Evolutionary conservation across 257 asterid genomes (phyloP), one percentile per base, ranked within the genome.

Genomic region (Petrea volubilis): DNA sequence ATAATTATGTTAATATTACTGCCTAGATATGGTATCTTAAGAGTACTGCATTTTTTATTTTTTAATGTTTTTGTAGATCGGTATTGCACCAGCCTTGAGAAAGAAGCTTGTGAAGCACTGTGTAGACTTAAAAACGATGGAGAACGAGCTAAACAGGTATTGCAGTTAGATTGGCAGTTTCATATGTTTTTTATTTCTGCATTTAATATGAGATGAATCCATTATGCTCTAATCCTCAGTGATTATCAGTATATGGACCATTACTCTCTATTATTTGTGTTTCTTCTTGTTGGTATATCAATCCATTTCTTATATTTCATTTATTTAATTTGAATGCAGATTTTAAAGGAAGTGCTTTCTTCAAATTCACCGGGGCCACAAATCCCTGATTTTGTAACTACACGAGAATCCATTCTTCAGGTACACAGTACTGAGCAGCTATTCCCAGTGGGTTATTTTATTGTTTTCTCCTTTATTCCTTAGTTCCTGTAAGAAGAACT

Each of bases 361-460:
- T 88, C 95, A 80, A 86, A 74, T 71, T 73, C 88, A 80, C 70
- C 82, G 23, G 84, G 79, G 76, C 84, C 77, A 72, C 77, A 78
- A 63, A 80, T 64, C 75, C 87, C 92, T 34, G 92, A 88, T 70
- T 86, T 94, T 76, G 86, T 70, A 24, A 72, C 85, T 64, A 88
- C 93, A 27, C 91, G 97, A 3, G 93, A 91, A 70, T 87, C 98
- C 38, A 87, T 94, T 74, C 93, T 89, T 74, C 91, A 81, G 99
- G 98, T 91, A 80, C 61, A 13, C 57, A 49, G 23, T 47, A 27
- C 25, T 71, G 49, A 15, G 36, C 34, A 50, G 64, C 72, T 67
- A 24, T n/a, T n/a, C 40, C 70, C 28, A 56, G 20, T 31, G 60
- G 47, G 38, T 52, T 55, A 15, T 3, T 63, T 46, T 58, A 28